phyloP scores from a whole-genome alignment of 1,284 basidiomycete species.

The Sphaerobolus stellatus region DNA sequence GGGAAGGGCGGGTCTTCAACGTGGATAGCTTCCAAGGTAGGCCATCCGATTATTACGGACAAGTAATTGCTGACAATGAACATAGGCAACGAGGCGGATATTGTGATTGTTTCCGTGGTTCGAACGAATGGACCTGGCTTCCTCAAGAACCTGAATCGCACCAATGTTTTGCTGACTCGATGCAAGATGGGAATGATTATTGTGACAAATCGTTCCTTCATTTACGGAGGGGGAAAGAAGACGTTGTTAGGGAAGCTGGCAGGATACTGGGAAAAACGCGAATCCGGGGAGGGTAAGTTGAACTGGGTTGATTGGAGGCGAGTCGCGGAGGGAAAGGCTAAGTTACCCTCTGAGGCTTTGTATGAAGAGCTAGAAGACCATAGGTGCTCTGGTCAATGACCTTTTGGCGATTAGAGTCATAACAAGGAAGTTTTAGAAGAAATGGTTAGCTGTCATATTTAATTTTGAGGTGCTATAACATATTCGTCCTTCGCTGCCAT shows the following conservation, averaged over 20 bases:
- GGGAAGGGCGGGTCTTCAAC: slow-evolving; percentile 53
- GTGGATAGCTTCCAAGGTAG: slow-evolving; percentile 68
- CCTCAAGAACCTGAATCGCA: slow-evolving; percentile 51
- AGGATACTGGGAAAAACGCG: slow-evolving; percentile 20
- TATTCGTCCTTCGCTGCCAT: too few relatives aligned
- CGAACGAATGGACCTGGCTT: slow-evolving; percentile 59
- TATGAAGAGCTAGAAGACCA: too few relatives aligned
- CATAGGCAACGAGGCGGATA: slow-evolving; percentile 61
- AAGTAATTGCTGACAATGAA: neutral
- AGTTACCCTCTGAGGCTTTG: too few relatives aligned
- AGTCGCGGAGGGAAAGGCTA: slow-evolving; percentile 15
- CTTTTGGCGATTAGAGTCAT: too few relatives aligned
- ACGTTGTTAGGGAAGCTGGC: slow-evolving; percentile 38
- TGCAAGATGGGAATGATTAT: slow-evolving; percentile 68
- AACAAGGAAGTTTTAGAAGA: too few relatives aligned
- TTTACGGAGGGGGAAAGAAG: slow-evolving; percentile 30
- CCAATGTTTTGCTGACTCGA: slow-evolving; percentile 68
- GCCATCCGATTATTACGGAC: slow-evolving; percentile 18
- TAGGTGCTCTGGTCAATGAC: too few relatives aligned
- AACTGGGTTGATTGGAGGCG: slow-evolving; percentile 24
- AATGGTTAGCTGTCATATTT: too few relatives aligned
- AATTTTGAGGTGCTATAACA: too few relatives aligned
- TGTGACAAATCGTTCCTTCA: slow-evolving; percentile 54
- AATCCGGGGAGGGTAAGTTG: neutral
- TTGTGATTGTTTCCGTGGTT: slow-evolving; percentile 62